These are phyloP conservation scores for Neurospora sp. DNA, from an alignment of 495 filamentous ascomycete species.

Conservation along the genomic window DNA sequence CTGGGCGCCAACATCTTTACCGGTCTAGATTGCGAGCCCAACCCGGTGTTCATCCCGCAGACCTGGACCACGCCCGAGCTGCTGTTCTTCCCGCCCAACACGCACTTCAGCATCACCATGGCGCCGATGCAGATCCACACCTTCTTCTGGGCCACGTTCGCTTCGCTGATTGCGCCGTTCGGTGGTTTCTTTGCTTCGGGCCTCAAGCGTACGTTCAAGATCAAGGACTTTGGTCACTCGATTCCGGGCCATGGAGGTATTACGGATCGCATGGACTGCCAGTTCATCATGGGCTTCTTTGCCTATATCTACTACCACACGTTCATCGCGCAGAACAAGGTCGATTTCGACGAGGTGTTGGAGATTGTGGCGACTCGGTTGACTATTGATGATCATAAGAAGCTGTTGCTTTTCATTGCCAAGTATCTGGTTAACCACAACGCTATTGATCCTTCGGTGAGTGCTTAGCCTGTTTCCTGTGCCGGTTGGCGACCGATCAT, in stretches of 20 bases:
- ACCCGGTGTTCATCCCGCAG: slow-evolving; percentile 79
- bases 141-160: slow-evolving; percentile 82
- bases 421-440: slow-evolving; percentile 87
- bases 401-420: slow-evolving; percentile 71
- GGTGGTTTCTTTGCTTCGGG: slow-evolving; percentile 98
- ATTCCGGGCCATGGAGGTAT: slow-evolving; percentile 98
- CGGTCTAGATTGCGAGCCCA: slow-evolving; percentile 85
- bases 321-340: slow-evolving; percentile 82
- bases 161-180: slow-evolving; percentile 94
- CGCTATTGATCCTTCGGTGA: slow-evolving; percentile 8
- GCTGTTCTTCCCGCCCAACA: slow-evolving; percentile 45
- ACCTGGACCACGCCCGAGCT: slow-evolving; percentile 71
- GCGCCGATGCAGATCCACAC: slow-evolving; percentile 94
- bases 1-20: slow-evolving; percentile 87
- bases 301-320: slow-evolving; percentile 97
- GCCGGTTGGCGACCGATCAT: background rate
- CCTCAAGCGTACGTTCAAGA: slow-evolving; percentile 97
- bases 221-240: slow-evolving; percentile 98
- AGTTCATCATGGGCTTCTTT: slow-evolving; percentile 99
- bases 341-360: slow-evolving; percentile 73
- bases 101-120: slow-evolving; percentile 47
- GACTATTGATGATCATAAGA: slow-evolving; percentile 73
- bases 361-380: slow-evolving; percentile 82
- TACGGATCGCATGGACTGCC: slow-evolving; percentile 98
- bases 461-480: background rate